Evolutionary conservation across 345 rosid species (phyloP), one percentile per base, ranked within the genome.

Genomic region (Pugionium cornutum): DNA sequence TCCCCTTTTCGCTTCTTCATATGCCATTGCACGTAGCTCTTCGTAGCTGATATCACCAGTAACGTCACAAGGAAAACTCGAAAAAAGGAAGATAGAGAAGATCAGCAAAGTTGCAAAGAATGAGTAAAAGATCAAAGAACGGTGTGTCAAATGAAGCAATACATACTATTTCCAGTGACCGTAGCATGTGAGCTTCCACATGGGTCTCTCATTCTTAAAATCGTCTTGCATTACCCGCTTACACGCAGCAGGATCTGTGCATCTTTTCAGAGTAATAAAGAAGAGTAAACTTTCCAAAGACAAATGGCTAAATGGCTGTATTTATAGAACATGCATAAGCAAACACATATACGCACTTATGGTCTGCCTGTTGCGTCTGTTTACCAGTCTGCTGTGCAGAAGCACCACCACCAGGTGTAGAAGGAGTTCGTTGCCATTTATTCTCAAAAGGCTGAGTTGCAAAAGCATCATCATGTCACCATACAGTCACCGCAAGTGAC

Each of bases 171-270:
- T 86, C 80, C 72, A 81, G 80, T 92, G 98, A 49, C 83, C 76
- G 52, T 92, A 92, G 74, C 98, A 88, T 7, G 98, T 89, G 61
- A 92, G 86, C 81, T 80, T 88, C 97, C 98, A 92, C 76, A 85
- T 70, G 6, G 97, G 96, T 61, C 84, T 84, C 82, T 90, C 98
- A 4, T 75, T 69, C 79, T 87, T 80, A 74, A 80, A 83, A 80
- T 92, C 98, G 48, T 92, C 91, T 43, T 44, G 66, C 67, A 89
- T 86, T 62, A 79, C 1, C 34, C 75, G 81, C 69, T 77, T 86
- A 76, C 98, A 92, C 41, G 84, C 71, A 30, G 84, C 87, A 11
- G 90, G 96, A 81, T 89, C 94, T 4, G 84, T 84, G 85, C 98
- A 92, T 51, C 96, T 92, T 67, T 58, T 52, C 4, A 76, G 25